Evolutionary conservation across 75 land plant genomes (phyloP).

Genomic region (Cunninghamia lanceolata): DNA sequence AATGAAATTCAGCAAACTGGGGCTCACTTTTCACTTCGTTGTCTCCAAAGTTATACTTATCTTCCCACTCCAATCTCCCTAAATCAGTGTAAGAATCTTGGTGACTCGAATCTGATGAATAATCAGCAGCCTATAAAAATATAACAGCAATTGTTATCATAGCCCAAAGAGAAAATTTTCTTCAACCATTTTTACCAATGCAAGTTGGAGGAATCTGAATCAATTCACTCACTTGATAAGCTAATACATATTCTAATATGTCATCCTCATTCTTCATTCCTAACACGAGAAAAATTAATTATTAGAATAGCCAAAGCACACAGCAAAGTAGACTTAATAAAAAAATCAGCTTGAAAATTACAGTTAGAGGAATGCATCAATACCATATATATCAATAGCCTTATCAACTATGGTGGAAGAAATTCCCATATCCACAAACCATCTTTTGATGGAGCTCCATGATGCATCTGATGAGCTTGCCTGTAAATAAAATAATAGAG

Average conservation of each 20-base stretch:
- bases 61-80: not conserved
- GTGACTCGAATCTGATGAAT: slow-evolving; percentile 2
- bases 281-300: not conserved
- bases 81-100: not conserved
- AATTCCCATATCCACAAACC: slow-evolving; percentile 3
- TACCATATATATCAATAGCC: slow-evolving; percentile 1
- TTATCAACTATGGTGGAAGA: slow-evolving; percentile 4
- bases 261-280: slow-evolving; percentile 1
- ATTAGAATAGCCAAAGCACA: not conserved
- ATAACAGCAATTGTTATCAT: not conserved
- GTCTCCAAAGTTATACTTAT: not conserved
- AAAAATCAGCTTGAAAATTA: not conserved
- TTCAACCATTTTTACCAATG: not conserved
- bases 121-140: not conserved
- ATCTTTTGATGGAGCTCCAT: slow-evolving; percentile 1
- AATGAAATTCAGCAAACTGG: not conserved
- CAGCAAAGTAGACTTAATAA: not conserved
- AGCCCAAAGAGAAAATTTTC: not conserved
- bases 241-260: slow-evolving; percentile 5
- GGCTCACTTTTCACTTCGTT: not conserved
- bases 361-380: not conserved
- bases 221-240: not conserved
- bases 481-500: not conserved
- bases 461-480: not conserved
- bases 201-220: not conserved